Evolutionary conservation across 2,329 filamentous ascomycete genomes (phyloP), one percentile per base, ranked within the genome.

Genomic region (Lojkania enalia): DNA sequence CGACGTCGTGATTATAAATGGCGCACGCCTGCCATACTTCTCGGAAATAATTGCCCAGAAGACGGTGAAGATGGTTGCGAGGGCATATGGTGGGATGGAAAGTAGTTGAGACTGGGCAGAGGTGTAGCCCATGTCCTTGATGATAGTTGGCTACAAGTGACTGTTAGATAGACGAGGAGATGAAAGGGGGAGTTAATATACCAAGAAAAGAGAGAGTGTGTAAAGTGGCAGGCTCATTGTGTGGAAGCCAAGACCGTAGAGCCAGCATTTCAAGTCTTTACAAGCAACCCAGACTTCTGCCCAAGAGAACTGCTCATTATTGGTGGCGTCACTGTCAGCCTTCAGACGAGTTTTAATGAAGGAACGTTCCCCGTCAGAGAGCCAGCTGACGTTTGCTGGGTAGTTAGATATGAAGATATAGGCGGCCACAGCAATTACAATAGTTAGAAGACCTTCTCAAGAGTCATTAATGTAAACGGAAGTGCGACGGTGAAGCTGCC

Each of bases 211-310:
- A 13, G 67, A 70, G 9, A 71, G 41, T 0, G 67, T 70, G 41
- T 70, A 71, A 1, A 71, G 44, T 0, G 68, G 68, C 5, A 90
- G 66, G 44, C 82, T 86, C 75, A 89, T 83, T 4, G 85, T 88
- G 61, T 90, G 86, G 55, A 88, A 89, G 0, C 78, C 80, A 0
- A 88, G 63, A 0, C 85, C 84, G 52, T 90, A 90, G 0, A 90
- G 74, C 66, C 65, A 69, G 4, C 64, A 51, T 37, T 70, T 69
- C 29, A 61, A 37, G 23, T 70, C 66, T 40, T 75, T 80, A 30
- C 88, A 64, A 0, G 87, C 86, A 14, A 80, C 73, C 18, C 67
- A 44, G 0, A 90, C 87, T 15, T 84, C 83, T 0, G 54, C 64
- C 88, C 87, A 91, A 3, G 71, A 79, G 58, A 91, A 90, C 0